Evolutionary conservation across 2,329 filamentous ascomycete species (phyloP).

Genomic region (Cryphonectria radicalis): DNA sequence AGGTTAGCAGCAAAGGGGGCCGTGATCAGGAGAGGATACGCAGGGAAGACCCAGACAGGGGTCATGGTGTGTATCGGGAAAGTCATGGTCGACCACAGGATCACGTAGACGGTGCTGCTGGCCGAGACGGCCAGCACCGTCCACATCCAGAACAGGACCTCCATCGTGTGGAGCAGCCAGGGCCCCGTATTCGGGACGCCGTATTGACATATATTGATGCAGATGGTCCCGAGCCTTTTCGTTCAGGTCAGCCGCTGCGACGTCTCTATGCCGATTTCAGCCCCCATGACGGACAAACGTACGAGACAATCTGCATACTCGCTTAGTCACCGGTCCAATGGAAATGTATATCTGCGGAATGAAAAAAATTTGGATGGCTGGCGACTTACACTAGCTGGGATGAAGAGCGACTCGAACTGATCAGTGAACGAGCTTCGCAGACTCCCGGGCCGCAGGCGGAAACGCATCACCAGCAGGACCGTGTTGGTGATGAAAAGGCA

Average conservation of each 20-base stretch:
- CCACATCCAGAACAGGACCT: slow-evolving; percentile 77
- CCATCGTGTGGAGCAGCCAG: slow-evolving; percentile 66
- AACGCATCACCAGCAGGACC: slow-evolving; percentile 67
- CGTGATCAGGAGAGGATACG: slow-evolving; percentile 78
- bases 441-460: slow-evolving; percentile 70
- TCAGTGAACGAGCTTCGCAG: slow-evolving; percentile 75
- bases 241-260: slow-evolving; percentile 42
- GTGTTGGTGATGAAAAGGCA: slow-evolving; percentile 66
- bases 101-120: slow-evolving; percentile 74
- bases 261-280: slow-evolving; percentile 24
- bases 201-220: slow-evolving; percentile 80
- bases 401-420: slow-evolving; percentile 78
- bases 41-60: slow-evolving; percentile 85
- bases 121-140: slow-evolving; percentile 67
- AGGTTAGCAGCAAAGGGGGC: slow-evolving; percentile 72
- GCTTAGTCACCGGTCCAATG: slow-evolving; percentile 2
- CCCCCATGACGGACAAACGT: slow-evolving; percentile 32
- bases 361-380: neutral
- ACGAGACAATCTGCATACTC: slow-evolving; percentile 47
- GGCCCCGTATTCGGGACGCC: slow-evolving; percentile 63
- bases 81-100: slow-evolving; percentile 63
- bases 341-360: neutral
- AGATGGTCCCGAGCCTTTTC: slow-evolving; percentile 70
- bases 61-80: slow-evolving; percentile 81
- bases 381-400: slow-evolving; percentile 64